These are phyloP conservation scores for cucumber (Cucumis sativus) DNA, from an alignment of 306 rosid genomes.

Conservation along the genomic window DNA sequence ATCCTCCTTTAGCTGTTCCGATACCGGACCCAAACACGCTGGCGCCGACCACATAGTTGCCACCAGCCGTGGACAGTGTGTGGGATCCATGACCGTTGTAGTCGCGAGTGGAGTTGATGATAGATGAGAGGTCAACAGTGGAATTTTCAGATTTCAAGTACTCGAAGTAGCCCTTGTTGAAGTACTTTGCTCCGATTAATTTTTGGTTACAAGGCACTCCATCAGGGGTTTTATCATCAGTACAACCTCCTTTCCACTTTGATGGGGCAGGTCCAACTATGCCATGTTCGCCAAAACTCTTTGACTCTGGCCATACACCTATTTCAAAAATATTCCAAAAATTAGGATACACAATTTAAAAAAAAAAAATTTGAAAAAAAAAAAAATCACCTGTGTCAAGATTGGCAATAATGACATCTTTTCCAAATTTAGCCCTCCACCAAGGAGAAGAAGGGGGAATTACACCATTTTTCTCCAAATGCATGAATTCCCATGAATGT, in stretches of 20 bases:
- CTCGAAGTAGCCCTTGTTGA: slow-evolving; percentile 38
- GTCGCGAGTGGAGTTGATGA: slow-evolving; percentile 26
- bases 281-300: slow-evolving; percentile 57
- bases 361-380: not conserved
- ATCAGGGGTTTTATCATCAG: not conserved
- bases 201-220: slow-evolving; percentile 60
- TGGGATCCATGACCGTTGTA: slow-evolving; percentile 62
- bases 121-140: not conserved
- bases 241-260: slow-evolving; percentile 68
- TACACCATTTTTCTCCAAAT: slow-evolving; percentile 22
- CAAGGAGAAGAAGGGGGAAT: slow-evolving; percentile 21
- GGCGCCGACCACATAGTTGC: slow-evolving; percentile 38
- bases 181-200: slow-evolving; percentile 68
- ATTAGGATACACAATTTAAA: too few species aligned
- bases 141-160: not conserved
- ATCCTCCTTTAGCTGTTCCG: slow-evolving; percentile 76
- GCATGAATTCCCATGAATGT: slow-evolving; percentile 67
- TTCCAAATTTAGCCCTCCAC: slow-evolving; percentile 45
- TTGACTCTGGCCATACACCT: slow-evolving; percentile 44
- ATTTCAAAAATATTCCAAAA: not conserved
- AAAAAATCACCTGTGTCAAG: slow-evolving; percentile 41
- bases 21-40: slow-evolving; percentile 39
- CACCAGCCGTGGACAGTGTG: slow-evolving; percentile 64
- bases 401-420: slow-evolving; percentile 43
- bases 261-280: slow-evolving; percentile 38